These are phyloP conservation scores for Ogataea corticis DNA, from an alignment of 805 yeast species.

Conservation along the genomic window DNA sequence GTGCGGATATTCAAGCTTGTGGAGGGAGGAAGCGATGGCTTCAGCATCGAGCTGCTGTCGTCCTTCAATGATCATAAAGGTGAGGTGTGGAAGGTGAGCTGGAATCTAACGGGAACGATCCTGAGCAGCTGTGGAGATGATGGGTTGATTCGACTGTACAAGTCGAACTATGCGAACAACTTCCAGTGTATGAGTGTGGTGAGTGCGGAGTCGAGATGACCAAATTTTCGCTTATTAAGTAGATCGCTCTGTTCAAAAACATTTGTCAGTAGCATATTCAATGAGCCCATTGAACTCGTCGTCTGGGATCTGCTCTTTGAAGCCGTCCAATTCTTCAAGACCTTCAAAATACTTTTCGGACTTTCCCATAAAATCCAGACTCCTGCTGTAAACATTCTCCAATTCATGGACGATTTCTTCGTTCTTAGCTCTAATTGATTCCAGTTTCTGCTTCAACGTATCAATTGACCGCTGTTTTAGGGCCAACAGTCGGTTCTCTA, in stretches of 20 bases:
- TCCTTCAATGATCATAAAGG: constrained; percentile 36
- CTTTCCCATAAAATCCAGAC: constrained; percentile 9
- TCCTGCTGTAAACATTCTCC: constrained; percentile 8
- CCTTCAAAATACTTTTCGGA: constrained; percentile 12
- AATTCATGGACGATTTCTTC: constrained; percentile 13
- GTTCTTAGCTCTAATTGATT: constrained; percentile 16
- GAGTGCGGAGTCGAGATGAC: constrained; percentile 46
- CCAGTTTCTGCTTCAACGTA: constrained; percentile 17
- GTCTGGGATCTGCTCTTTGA: constrained; percentile 18
- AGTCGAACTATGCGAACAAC: constrained; percentile 78
- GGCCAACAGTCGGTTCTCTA: constrained; percentile 17
- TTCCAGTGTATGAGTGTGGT: constrained; percentile 91
- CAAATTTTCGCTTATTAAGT: no score
- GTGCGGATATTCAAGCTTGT: constrained; percentile 80
- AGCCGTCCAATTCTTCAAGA: constrained; percentile 17
- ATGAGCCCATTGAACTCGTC: constrained; percentile 20
- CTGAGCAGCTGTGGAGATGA: constrained; percentile 95
- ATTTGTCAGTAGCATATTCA: constrained; percentile 19
- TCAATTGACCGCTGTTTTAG: constrained; percentile 18
- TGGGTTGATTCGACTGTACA: constrained; percentile 90
- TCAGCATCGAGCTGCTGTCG: constrained; percentile 28
- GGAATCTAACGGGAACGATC: constrained; percentile 94
- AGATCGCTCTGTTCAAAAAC: constrained; percentile 9
- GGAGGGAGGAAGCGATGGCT: constrained; percentile 36
- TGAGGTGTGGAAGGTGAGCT: constrained; percentile 91